Conservation (phyloP, 768 basidiomycete species). For the Suillus hirtellus region DNA sequence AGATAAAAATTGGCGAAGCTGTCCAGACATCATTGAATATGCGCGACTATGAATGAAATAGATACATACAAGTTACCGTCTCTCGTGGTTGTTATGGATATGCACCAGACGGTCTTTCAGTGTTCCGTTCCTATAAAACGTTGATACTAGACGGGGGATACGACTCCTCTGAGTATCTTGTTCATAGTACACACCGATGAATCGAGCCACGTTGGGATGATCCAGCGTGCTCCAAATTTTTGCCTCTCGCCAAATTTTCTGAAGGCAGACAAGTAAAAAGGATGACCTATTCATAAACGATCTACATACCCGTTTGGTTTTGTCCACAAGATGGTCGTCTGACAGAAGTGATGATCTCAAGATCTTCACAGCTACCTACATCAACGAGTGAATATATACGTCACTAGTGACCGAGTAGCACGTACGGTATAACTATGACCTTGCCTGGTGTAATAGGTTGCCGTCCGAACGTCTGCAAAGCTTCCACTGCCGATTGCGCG, state of each 20-base stretch:
- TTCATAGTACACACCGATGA: constrained; percentile 22
- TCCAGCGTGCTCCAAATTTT: constrained; percentile 26
- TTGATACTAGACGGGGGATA: constrained; percentile 27
- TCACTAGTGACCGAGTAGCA: neutral
- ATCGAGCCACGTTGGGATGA: constrained; percentile 27
- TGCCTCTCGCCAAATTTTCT: constrained; percentile 32
- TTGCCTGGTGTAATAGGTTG: neutral
- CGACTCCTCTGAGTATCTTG: constrained; percentile 13
- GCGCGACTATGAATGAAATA: neutral
- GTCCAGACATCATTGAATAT: neutral
- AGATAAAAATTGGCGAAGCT: constrained; percentile 24
- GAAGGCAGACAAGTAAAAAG: neutral
- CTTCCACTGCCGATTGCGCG: neutral
- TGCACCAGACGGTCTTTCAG: constrained; percentile 19
- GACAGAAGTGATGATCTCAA: neutral
- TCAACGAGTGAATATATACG: neutral
- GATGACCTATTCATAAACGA: neutral
- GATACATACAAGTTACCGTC: constrained; percentile 24
- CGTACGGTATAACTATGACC: neutral
- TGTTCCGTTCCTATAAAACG: constrained; percentile 26
- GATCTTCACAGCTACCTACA: constrained; percentile 4
- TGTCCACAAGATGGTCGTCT: neutral
- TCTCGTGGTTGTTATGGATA: constrained; percentile 18
- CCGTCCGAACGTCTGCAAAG: constrained; percentile 6
- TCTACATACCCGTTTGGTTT: neutral